A percentile compares a stretch with the other conserved stretches of the same genome.
Conservation (phyloP, 1,284 basidiomycete genomes). For the Mycena citricolor region DNA sequence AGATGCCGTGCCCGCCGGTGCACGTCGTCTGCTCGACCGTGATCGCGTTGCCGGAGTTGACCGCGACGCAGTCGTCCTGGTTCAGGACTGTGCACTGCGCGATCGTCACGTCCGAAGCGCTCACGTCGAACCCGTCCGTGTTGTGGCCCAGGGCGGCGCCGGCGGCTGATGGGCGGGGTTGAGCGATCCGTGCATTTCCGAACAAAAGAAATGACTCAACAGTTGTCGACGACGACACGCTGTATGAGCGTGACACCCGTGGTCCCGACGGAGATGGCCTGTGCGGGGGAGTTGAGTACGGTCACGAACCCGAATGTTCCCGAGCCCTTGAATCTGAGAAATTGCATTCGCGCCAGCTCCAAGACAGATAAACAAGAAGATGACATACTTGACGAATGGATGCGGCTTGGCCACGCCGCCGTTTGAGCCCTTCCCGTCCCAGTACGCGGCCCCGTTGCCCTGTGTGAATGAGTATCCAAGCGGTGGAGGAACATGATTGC, state of each 20-base stretch:
- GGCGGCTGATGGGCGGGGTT: constrained; percentile 9
- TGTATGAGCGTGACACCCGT: constrained; percentile 12
- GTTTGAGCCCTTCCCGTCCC: constrained; percentile 24
- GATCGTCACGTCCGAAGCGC: constrained; percentile 45
- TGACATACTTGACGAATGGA: constrained; percentile 16
- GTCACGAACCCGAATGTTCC: constrained; percentile 23
- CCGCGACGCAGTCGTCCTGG: constrained; percentile 53
- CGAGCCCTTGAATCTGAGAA: constrained; percentile 22
- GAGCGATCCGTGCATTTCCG: background rate
- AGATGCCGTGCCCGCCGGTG: constrained; percentile 58
- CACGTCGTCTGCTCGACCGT: constrained; percentile 55
- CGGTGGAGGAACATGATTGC: too few species aligned
- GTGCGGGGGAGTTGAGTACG: constrained; percentile 24
- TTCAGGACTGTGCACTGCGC: constrained; percentile 37
- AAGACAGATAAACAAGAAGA: too few species aligned
- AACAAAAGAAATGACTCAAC: background rate
- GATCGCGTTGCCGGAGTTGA: constrained; percentile 58
- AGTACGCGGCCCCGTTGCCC: constrained; percentile 24
- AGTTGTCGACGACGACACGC: constrained; percentile 21
- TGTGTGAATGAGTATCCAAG: background rate
- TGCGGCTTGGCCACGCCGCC: constrained; percentile 23
- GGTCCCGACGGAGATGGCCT: constrained; percentile 24
- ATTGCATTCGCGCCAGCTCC: background rate
- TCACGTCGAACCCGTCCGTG: constrained; percentile 58
- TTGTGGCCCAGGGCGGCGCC: constrained; percentile 40